Conservation (phyloP, 1,139 yeast genomes). For the Meyerozyma smithsonii region DNA sequence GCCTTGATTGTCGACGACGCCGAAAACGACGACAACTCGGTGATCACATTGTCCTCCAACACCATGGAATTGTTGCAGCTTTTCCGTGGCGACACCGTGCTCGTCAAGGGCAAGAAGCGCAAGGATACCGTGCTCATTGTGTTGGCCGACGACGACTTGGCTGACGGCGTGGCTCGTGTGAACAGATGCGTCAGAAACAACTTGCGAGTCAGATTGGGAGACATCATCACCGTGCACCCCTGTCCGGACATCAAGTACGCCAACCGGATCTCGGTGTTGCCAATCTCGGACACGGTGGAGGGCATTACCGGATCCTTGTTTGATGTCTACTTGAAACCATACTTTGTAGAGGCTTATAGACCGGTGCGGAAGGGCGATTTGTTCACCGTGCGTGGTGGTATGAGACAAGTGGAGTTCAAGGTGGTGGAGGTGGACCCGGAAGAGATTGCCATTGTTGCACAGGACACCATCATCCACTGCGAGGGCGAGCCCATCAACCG, state of each 20-base stretch:
- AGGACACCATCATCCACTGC: constrained; percentile 95
- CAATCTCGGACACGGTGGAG: constrained; percentile 96
- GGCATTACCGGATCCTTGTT: constrained; percentile 97
- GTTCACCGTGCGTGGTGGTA: constrained; percentile 94
- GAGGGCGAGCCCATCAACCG: constrained; percentile 99
- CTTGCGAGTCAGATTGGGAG: constrained; percentile 91
- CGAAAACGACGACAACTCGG: constrained; percentile 93
- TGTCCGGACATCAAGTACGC: constrained; percentile 98
- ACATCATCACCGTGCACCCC: constrained; percentile 84
- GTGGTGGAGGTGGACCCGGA: constrained; percentile 98
- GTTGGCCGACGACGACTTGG: constrained; percentile 93
- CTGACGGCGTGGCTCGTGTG: constrained; percentile 90
- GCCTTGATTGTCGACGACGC: constrained; percentile 95
- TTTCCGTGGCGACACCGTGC: constrained; percentile 96
- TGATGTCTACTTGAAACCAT: constrained; percentile 94
- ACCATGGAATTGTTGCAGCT: constrained; percentile 94
- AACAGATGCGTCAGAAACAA: constrained; percentile 96
- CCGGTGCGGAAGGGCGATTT: constrained; percentile 98
- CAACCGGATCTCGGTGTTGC: constrained; percentile 87
- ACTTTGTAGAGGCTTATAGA: constrained; percentile 97
- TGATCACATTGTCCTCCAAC: constrained; percentile 87
- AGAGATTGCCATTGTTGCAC: constrained; percentile 96
- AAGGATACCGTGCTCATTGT: constrained; percentile 97
- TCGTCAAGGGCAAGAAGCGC: constrained; percentile 97
- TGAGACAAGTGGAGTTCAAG: constrained; percentile 98